phyloP scores from a whole-genome alignment of 2,329 filamentous ascomycete species.

The Neofusicoccum sp. region DNA sequence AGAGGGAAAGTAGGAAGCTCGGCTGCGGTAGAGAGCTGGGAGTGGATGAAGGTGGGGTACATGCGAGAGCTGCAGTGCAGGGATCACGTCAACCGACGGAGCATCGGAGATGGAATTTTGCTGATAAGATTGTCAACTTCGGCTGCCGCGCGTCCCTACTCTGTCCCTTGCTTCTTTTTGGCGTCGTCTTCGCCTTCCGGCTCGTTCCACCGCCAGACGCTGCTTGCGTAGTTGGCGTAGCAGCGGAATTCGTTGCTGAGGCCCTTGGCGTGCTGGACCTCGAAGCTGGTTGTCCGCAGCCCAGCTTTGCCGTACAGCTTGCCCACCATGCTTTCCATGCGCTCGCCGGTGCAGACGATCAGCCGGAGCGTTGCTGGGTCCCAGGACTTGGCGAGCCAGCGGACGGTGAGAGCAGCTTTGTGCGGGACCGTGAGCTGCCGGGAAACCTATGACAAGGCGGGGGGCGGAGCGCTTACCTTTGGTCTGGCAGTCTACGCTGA shows the following conservation, averaged over 20 bases:
- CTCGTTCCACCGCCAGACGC: constrained; percentile 38
- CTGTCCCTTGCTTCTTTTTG: neutral
- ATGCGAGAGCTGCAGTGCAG: neutral
- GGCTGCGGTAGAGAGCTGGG: neutral
- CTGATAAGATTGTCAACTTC: neutral
- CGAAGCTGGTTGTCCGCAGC: constrained; percentile 64
- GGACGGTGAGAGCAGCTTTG: constrained; percentile 67
- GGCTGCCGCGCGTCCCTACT: constrained; percentile 11
- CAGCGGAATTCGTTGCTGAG: constrained; percentile 79
- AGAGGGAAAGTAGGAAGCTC: neutral
- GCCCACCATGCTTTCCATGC: constrained; percentile 63
- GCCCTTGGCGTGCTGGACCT: constrained; percentile 67
- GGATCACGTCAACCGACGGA: constrained; percentile 1
- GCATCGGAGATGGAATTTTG: constrained; percentile 12
- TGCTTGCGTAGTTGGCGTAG: constrained; percentile 74
- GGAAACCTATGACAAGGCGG: neutral
- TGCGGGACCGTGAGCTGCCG: neutral
- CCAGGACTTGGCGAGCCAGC: constrained; percentile 65
- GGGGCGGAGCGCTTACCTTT: constrained; percentile 53
- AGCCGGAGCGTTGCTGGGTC: constrained; percentile 39
- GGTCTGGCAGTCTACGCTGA: constrained; percentile 77
- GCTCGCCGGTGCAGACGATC: constrained; percentile 74
- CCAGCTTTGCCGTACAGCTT: constrained; percentile 67
- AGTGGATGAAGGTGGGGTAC: constrained; percentile 11
- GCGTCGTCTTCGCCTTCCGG: neutral